These are phyloP conservation scores for Prillingera fragicola DNA, from an alignment of 1,284 basidiomycete species.

Conservation along the genomic window DNA sequence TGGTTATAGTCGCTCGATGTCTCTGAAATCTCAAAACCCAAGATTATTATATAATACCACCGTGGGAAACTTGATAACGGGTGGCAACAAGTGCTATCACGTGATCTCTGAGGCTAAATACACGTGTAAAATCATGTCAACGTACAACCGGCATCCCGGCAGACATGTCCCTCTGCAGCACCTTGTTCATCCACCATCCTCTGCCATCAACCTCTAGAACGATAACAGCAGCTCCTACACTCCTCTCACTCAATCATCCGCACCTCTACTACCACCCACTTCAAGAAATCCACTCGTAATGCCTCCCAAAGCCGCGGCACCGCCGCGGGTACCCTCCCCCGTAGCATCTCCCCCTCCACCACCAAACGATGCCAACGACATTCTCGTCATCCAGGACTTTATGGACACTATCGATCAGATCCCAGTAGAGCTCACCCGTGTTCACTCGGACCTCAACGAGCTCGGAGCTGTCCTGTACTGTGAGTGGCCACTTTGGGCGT, in stretches of 20 bases:
- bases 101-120: too few relatives aligned
- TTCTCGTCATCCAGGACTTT: constrained; percentile 62
- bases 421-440: constrained; percentile 87
- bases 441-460: constrained; percentile 91
- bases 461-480: constrained; percentile 92
- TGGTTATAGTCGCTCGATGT: neutral
- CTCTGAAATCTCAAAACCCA: neutral
- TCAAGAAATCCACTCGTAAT: constrained; percentile 18
- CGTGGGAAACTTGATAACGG: constrained; percentile 5
- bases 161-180: too few relatives aligned
- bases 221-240: too few relatives aligned
- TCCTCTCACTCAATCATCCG: too few relatives aligned
- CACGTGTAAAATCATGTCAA: too few relatives aligned
- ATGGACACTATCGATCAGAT: constrained; percentile 89
- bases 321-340: constrained; percentile 52
- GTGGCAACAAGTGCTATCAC: too few relatives aligned
- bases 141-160: too few relatives aligned
- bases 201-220: too few relatives aligned
- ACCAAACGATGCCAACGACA: constrained; percentile 38
- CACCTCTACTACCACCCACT: too few relatives aligned
- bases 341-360: neutral
- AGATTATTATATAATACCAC: neutral
- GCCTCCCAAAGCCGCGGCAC: constrained; percentile 47
- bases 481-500: constrained; percentile 27
- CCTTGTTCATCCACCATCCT: too few relatives aligned